Evolutionary conservation across 2,329 filamentous ascomycete species (phyloP), one percentile per base, ranked within the genome.

Genomic region (Monosporascus cannonballus): DNA sequence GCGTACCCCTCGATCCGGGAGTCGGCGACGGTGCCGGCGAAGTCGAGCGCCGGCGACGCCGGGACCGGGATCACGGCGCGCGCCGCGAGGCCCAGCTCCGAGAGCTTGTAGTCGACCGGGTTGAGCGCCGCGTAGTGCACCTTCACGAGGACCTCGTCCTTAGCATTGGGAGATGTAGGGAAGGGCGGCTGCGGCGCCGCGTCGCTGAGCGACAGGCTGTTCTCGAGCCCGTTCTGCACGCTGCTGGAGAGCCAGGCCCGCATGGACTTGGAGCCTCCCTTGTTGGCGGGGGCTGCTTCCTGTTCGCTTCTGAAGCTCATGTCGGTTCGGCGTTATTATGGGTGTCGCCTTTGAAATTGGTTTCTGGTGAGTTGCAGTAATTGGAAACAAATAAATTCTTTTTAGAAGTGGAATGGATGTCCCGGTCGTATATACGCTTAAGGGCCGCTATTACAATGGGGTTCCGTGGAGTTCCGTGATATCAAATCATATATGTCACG

Each of bases 71-170:
- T 65, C 1, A 73, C 38, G 22, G 72, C 55, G 4, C 71, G 68
- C 2, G 65, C 64, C 6, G 79, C 51, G 0, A 74, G 66, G 27
- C 76, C 67, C 3, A 69, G 20, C 61, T 86, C 83, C 9, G 79
- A 72, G 2, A 80, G 57, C 66, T 87, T 87, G 74, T 83, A 80
- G 72, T 88, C 85, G 27, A 79, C 78, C 0, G 83, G 83, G 63
- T 87, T 87, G 57, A 86, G 63, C 24, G 77, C 69, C 25, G 74
- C 72, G 52, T 74, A 70, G 53, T 78, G 67, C 7, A 87, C 77
- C 56, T 78, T 69, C 48, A 87, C 69, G 15, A 86, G 73, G 45
- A 85, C 63, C 55, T 81, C 72, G 38, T 74, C 62, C 3, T 66
- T 68, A n/a, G 60, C 69, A 3, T 66, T 68, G 22, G 60, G 60